Conservation (phyloP, 2,329 filamentous ascomycete genomes). For the Hymenoscyphus fraxineus region DNA sequence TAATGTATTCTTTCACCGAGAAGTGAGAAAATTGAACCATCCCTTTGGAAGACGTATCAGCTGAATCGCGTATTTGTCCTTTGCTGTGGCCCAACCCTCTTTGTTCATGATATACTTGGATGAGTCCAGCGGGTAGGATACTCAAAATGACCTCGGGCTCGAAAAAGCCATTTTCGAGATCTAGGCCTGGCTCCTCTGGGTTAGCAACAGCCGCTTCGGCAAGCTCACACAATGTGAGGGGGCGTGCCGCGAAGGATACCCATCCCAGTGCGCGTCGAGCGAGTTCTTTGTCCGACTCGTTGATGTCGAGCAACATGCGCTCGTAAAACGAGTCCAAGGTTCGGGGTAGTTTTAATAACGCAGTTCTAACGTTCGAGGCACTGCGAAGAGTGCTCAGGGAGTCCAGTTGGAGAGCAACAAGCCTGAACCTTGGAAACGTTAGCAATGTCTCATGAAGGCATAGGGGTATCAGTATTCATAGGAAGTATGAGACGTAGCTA, state of each 20-base stretch:
- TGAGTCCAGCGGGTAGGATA: neutral
- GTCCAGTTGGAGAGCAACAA: slow-evolving; percentile 21
- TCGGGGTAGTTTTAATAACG: slow-evolving; percentile 12
- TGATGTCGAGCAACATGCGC: slow-evolving; percentile 8
- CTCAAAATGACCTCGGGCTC: neutral
- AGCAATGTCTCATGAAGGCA: neutral
- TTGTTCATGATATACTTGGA: neutral
- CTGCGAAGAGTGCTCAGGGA: neutral
- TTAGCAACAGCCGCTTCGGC: neutral
- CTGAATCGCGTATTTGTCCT: neutral
- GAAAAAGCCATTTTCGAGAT: neutral
- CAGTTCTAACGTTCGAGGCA: neutral
- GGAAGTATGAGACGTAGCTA: too few relatives aligned
- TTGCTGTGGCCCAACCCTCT: neutral
- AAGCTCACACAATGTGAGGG: slow-evolving; percentile 2
- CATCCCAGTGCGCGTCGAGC: slow-evolving; percentile 23
- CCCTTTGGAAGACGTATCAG: neutral
- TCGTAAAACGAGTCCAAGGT: slow-evolving; percentile 18
- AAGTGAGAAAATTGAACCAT: neutral
- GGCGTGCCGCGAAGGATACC: slow-evolving; percentile 20
- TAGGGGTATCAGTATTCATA: too few relatives aligned
- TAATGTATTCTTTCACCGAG: neutral
- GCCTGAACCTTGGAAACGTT: slow-evolving; percentile 16
- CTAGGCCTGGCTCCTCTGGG: neutral
- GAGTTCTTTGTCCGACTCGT: slow-evolving; percentile 1